phyloP scores from a whole-genome alignment of 148 eudicot species.

The Chenopodium formosanum region DNA sequence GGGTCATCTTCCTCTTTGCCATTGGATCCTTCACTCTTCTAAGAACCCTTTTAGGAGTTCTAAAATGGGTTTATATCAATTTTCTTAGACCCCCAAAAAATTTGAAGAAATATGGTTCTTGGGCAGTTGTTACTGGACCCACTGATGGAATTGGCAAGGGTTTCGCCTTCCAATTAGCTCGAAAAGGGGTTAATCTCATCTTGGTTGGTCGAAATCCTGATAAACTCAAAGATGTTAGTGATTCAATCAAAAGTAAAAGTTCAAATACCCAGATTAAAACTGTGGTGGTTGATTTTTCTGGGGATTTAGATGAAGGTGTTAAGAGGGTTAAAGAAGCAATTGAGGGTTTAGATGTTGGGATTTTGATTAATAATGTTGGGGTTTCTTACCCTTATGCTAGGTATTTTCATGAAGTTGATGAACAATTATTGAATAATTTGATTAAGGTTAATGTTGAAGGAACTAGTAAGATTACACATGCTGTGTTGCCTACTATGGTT shows the following conservation, averaged over 20 bases:
- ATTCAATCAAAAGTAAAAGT: constrained; percentile 44
- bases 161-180: constrained; percentile 79
- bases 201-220: constrained; percentile 80
- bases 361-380: constrained; percentile 60
- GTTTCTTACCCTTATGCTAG: constrained; percentile 48
- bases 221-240: constrained; percentile 68
- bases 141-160: constrained; percentile 95
- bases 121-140: constrained; percentile 93
- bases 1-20: constrained; percentile 44
- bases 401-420: constrained; percentile 54
- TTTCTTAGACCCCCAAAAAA: constrained; percentile 77
- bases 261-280: constrained; percentile 24
- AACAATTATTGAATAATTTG: constrained; percentile 29
- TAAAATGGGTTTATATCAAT: constrained; percentile 69
- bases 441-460: constrained; percentile 52
- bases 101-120: constrained; percentile 86
- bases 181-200: constrained; percentile 66
- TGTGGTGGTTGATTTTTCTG: constrained; percentile 52
- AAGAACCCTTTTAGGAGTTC: constrained; percentile 38
- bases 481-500: constrained; percentile 46
- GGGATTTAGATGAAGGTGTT: constrained; percentile 37
- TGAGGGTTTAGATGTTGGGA: constrained; percentile 53
- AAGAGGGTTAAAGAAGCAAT: constrained; percentile 30
- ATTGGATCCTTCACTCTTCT: constrained; percentile 45
- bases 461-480: constrained; percentile 42